Evolutionary conservation across 164 flowering plant genomes (phyloP).

Genomic region (Stephania yunnanensis): DNA sequence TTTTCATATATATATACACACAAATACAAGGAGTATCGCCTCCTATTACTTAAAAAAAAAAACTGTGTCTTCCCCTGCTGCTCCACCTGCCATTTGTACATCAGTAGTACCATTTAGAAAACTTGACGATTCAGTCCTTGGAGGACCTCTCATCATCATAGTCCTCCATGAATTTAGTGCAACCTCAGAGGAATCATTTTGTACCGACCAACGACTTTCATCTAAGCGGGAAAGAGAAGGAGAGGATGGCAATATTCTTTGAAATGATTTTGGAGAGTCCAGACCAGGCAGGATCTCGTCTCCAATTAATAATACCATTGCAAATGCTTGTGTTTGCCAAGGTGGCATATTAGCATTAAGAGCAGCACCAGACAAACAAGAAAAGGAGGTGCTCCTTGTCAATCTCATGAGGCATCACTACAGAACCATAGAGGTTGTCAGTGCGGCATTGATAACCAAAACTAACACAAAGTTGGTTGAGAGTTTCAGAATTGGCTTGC

Average conservation of each 20-base stretch:
- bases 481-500: conserved; percentile 16
- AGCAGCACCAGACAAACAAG: conserved; percentile 87
- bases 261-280: conserved; percentile 86
- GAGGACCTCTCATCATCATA: conserved; percentile 48
- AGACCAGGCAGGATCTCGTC: conserved; percentile 68
- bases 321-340: conserved; percentile 84
- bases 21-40: too few relatives aligned
- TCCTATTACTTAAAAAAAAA: too few relatives aligned
- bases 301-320: conserved; percentile 75
- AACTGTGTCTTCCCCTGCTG: conserved; percentile 96
- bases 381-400: conserved; percentile 57
- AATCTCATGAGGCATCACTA: conserved; percentile 23
- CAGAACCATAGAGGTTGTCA: conserved; percentile 17
- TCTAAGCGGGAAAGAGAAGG: conserved; percentile 40
- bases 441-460: conserved; percentile 76
- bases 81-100: conserved; percentile 90
- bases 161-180: conserved; percentile 40
- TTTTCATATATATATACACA: too few relatives aligned
- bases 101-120: conserved; percentile 58
- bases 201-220: conserved; percentile 44
- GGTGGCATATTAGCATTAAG: conserved; percentile 79
- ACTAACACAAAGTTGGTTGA: conserved; percentile 62
- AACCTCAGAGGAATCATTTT: conserved; percentile 36
- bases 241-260: conserved; percentile 69
- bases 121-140: conserved; percentile 37